Evolutionary conservation across 2,329 filamentous ascomycete genomes (phyloP).

Genomic region (Myriosclerotinia duriaeana): DNA sequence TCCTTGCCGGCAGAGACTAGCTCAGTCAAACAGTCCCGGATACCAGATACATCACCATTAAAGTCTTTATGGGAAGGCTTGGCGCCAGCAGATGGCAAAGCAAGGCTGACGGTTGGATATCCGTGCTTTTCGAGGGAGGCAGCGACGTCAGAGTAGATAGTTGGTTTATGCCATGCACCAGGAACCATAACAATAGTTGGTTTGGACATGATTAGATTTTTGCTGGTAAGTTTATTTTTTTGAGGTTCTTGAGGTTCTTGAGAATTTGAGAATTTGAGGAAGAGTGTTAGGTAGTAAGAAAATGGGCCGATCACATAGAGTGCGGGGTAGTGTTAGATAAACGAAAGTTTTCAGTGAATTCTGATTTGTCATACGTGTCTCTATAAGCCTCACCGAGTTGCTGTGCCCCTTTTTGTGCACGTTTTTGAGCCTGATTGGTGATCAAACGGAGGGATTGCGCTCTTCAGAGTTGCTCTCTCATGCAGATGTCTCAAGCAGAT

Average conservation of each 20-base stretch:
- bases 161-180: slow-evolving; percentile 7
- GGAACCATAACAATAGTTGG: slow-evolving; percentile 20
- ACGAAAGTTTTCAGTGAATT: not conserved
- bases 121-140: not conserved
- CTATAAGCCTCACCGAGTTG: not conserved
- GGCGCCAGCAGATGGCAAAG: not conserved
- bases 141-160: not conserved
- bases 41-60: not conserved
- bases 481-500: not conserved
- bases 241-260: too few relatives aligned
- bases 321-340: not conserved
- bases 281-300: not conserved
- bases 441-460: not conserved
- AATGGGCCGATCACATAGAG: not conserved
- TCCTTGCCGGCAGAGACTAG: slow-evolving; percentile 9
- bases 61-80: slow-evolving; percentile 2
- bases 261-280: not conserved
- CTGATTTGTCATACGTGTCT: not conserved
- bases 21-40: not conserved
- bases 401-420: not conserved
- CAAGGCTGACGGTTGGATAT: not conserved
- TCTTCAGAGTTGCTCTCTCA: not conserved
- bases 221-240: not conserved
- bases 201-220: not conserved
- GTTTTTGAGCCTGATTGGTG: not conserved